Evolutionary conservation across 176 grass and related monocot species (phyloP).

Genomic region (Leersia perrieri): DNA sequence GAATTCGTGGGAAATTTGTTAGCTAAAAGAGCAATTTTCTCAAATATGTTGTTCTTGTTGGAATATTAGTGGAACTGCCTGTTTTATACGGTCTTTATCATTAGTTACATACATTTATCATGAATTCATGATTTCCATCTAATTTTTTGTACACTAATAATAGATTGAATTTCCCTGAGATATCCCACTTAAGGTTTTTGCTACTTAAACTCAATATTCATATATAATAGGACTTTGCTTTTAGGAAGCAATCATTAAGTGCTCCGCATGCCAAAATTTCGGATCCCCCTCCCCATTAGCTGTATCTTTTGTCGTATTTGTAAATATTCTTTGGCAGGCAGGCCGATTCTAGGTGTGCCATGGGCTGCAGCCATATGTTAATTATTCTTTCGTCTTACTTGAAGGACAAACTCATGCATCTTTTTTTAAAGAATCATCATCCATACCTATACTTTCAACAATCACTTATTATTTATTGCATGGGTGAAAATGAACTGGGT

Average conservation of each 20-base stretch:
- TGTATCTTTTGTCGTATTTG: no score
- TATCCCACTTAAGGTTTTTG: conserved; percentile 20
- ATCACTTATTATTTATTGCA: no score
- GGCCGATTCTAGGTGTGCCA: no score
- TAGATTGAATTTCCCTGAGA: conserved; percentile 2
- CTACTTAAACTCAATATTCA: neutral
- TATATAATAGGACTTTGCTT: neutral
- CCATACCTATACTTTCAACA: no score
- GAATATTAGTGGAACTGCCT: neutral
- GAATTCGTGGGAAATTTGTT: neutral
- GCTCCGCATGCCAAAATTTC: neutral
- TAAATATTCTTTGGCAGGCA: no score
- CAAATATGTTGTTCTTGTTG: neutral
- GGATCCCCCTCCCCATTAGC: no score
- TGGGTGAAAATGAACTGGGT: no score
- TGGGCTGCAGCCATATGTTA: no score
- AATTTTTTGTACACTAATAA: neutral
- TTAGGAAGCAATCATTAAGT: neutral
- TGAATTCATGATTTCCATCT: neutral
- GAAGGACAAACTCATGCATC: no score
- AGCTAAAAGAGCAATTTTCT: neutral
- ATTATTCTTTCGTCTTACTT: no score
- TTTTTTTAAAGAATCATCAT: no score
- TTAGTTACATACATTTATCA: neutral
- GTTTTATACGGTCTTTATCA: neutral